Evolutionary conservation across 2,329 filamentous ascomycete genomes (phyloP).

Genomic region (Clonostachys byssicola): DNA sequence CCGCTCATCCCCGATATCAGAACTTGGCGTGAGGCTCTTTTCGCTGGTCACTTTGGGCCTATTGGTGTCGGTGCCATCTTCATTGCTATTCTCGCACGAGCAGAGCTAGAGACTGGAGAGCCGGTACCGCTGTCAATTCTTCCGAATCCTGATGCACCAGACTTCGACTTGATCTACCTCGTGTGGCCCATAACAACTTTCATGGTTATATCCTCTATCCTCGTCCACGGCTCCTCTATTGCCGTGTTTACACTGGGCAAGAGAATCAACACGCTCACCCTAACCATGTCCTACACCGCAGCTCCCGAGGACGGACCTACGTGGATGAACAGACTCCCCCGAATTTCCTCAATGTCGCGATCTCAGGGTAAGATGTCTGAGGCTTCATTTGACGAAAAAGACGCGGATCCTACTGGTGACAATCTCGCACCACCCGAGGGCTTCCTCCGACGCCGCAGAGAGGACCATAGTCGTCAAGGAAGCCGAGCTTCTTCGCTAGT

Average conservation of each 20-base stretch:
- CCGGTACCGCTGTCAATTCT: conserved; percentile 69
- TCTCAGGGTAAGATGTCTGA: conserved; percentile 87
- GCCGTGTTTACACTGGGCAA: conserved; percentile 97
- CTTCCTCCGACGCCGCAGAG: conserved; percentile 78
- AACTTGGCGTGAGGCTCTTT: conserved; percentile 94
- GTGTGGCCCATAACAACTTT: conserved; percentile 98
- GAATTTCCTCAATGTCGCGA: conserved; percentile 62
- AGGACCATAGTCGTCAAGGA: conserved; percentile 50
- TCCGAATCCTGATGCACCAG: conserved; percentile 47
- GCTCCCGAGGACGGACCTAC: conserved; percentile 82
- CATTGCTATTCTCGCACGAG: conserved; percentile 84
- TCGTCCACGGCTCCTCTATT: conserved; percentile 96
- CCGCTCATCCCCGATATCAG: conserved; percentile 95
- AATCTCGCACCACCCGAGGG: conserved; percentile 69
- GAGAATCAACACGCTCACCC: conserved; percentile 91
- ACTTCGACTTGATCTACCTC: conserved; percentile 71
- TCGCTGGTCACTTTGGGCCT: conserved; percentile 95
- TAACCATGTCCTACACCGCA: conserved; percentile 94
- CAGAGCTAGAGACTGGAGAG: conserved; percentile 76
- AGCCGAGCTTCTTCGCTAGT: conserved; percentile 58
- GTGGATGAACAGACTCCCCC: conserved; percentile 92
- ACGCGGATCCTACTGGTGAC: conserved; percentile 60
- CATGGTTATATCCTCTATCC: conserved; percentile 87
- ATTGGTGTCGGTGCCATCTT: conserved; percentile 98
- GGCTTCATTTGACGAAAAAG: conserved; percentile 62